These are phyloP conservation scores for Penicillium crustosum DNA, from an alignment of 2,329 filamentous ascomycete species.

Conservation along the genomic window DNA sequence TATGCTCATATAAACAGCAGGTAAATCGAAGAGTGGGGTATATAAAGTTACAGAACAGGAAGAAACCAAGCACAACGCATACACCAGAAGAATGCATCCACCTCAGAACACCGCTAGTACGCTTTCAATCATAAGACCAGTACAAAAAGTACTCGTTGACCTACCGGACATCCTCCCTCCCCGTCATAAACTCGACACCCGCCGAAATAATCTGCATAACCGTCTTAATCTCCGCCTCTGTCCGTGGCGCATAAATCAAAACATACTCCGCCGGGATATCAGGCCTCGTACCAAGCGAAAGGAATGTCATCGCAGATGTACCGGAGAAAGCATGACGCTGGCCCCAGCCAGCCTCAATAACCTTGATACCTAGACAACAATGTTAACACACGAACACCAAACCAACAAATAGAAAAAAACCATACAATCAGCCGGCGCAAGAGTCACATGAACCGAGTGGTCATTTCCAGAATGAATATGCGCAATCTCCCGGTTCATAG, in stretches of 20 bases:
- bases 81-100: background rate
- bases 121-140: background rate
- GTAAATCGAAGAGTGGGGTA: constrained; percentile 13
- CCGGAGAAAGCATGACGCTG: constrained; percentile 58
- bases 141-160: background rate
- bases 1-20: background rate
- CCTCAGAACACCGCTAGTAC: background rate
- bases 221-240: constrained; percentile 32
- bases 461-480: constrained; percentile 73
- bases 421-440: constrained; percentile 73
- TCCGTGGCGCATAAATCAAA: constrained; percentile 38
- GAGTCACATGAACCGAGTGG: constrained; percentile 71
- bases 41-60: constrained; percentile 7
- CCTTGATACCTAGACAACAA: constrained; percentile 50
- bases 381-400: background rate
- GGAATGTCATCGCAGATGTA: constrained; percentile 66
- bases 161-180: constrained; percentile 24
- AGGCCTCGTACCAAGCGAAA: constrained; percentile 19
- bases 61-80: background rate
- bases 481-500: constrained; percentile 67
- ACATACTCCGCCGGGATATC: constrained; percentile 31
- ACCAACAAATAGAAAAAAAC: too few species aligned
- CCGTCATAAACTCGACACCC: constrained; percentile 34
- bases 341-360: constrained; percentile 76
- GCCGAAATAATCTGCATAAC: constrained; percentile 36